phyloP scores from a whole-genome alignment of 1,139 yeast species.

The Nakaseomyces nivariensis region DNA sequence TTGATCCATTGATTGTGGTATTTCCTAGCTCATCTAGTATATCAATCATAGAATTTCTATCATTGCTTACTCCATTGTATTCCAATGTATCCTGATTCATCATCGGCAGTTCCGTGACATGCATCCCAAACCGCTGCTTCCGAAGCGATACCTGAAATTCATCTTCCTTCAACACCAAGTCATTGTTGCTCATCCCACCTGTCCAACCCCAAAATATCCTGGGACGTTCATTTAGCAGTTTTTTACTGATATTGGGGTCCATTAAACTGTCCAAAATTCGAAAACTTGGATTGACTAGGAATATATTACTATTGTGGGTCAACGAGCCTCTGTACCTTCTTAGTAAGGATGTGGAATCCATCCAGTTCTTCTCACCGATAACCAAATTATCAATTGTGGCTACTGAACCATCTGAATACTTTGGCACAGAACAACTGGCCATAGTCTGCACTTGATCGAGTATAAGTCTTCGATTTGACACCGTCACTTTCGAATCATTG shows the following conservation, averaged over 20 bases:
- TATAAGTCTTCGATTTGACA: slow-evolving; percentile 13
- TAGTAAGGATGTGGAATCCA: slow-evolving; percentile 22
- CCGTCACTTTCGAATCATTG: slow-evolving; percentile 32
- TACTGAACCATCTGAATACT: slow-evolving; percentile 25
- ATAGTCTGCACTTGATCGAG: slow-evolving; percentile 22
- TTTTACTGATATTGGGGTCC: slow-evolving; percentile 3
- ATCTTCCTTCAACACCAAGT: not conserved
- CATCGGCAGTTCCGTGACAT: not conserved
- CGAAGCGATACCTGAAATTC: not conserved
- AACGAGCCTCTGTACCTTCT: slow-evolving; percentile 36
- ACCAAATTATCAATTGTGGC: slow-evolving; percentile 43
- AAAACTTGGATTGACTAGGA: slow-evolving; percentile 70
- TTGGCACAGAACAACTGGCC: slow-evolving; percentile 33
- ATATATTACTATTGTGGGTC: slow-evolving; percentile 39
- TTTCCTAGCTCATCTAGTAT: not conserved
- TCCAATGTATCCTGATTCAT: not conserved
- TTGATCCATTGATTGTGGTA: not conserved
- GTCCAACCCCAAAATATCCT: not conserved
- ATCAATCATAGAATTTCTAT: not conserved
- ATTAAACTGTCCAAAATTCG: not conserved
- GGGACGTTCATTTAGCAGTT: not conserved
- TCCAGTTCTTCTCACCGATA: slow-evolving; percentile 39
- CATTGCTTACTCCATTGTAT: not conserved
- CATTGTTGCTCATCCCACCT: not conserved
- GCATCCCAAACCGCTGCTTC: not conserved